Evolutionary conservation across 208 protist genomes (phyloP).

Genomic region (Leishmania tarentolae): DNA sequence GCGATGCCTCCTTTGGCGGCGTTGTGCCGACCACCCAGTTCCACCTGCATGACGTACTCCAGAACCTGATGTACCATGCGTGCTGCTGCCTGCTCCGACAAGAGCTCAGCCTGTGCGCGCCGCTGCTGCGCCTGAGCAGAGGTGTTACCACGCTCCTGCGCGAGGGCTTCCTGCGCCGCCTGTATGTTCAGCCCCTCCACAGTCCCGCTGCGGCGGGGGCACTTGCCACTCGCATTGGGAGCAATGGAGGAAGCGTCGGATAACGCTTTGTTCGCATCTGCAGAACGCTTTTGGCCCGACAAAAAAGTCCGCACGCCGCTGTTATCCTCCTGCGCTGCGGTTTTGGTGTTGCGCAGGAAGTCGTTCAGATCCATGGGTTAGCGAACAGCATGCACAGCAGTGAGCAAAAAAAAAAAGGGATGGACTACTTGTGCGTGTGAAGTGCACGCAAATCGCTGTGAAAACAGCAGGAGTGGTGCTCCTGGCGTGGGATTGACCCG

Average conservation of each 20-base stretch:
- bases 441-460: neutral
- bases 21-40: constrained; percentile 70
- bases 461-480: neutral
- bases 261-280: neutral
- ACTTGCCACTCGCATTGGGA: constrained; percentile 1
- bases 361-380: constrained; percentile 56
- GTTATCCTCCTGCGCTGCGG: constrained; percentile 37
- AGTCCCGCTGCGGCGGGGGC: constrained; percentile 16
- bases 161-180: constrained; percentile 29
- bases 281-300: constrained; percentile 30
- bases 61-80: constrained; percentile 54
- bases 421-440: neutral
- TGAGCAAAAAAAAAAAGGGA: neutral
- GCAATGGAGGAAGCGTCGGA: neutral
- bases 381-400: neutral
- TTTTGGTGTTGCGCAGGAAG: constrained; percentile 48
- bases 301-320: constrained; percentile 17
- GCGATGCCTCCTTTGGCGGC: constrained; percentile 31
- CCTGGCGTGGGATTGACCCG: neutral
- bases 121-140: constrained; percentile 26
- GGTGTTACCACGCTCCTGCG: constrained; percentile 26
- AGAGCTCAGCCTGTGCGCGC: constrained; percentile 21
- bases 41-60: constrained; percentile 61
- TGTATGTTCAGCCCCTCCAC: constrained; percentile 35
- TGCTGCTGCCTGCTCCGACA: constrained; percentile 35